Conservation (phyloP, 192 early-diverging fungal species). For the Phycomyces blakesleeanus region DNA sequence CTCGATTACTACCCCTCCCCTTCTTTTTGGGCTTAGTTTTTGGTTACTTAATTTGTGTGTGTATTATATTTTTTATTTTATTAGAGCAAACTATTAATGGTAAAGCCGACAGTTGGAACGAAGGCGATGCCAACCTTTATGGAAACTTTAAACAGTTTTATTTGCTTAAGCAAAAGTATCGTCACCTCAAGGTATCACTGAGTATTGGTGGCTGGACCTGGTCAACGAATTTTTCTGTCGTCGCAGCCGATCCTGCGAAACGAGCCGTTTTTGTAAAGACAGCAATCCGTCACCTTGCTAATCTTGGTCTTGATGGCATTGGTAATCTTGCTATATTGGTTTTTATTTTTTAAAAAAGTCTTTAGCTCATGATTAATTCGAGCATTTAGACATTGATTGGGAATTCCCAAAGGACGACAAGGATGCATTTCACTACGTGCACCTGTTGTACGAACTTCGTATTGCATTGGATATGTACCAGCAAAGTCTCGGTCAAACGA, state of each 20-base stretch:
- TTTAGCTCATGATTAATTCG: background rate
- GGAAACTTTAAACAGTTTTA: conserved; percentile 65
- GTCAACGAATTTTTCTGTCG: conserved; percentile 68
- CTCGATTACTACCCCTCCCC: too few species aligned
- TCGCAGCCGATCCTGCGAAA: conserved; percentile 48
- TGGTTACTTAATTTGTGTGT: too few species aligned
- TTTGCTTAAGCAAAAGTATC: conserved; percentile 64
- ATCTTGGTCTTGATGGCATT: conserved; percentile 54
- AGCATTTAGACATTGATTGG: conserved; percentile 67
- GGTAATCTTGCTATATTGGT: conserved; percentile 16
- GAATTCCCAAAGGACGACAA: conserved; percentile 75
- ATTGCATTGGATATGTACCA: conserved; percentile 58
- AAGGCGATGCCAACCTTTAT: conserved; percentile 44
- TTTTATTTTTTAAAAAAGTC: background rate
- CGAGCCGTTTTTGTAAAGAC: conserved; percentile 59
- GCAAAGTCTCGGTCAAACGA: conserved; percentile 22
- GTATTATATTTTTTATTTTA: background rate
- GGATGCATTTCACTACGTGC: conserved; percentile 80
- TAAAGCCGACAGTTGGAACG: conserved; percentile 55
- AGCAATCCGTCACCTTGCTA: conserved; percentile 42
- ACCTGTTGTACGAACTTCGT: conserved; percentile 72
- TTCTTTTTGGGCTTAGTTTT: too few species aligned
- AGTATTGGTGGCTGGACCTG: conserved; percentile 79
- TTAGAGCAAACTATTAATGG: conserved; percentile 34
- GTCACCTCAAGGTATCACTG: conserved; percentile 66